Evolutionary conservation across 2,329 filamentous ascomycete genomes (phyloP), one percentile per base, ranked within the genome.

Genomic region (Phialophora tarda): DNA sequence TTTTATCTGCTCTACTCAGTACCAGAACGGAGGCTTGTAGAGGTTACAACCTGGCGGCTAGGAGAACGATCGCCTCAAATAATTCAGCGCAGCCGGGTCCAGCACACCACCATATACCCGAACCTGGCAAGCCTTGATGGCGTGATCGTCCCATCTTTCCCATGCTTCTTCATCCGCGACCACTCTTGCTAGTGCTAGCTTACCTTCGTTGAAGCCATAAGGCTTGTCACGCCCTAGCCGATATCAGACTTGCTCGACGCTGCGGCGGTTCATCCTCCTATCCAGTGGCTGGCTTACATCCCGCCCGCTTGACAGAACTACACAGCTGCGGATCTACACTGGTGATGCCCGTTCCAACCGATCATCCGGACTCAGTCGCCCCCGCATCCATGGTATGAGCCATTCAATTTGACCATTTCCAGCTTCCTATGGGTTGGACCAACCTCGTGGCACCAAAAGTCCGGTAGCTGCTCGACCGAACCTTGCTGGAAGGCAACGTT

Each of bases 121-220:
- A 60, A 60, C 30, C 50, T 26, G 58, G 32, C 58, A 60, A 53
- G 58, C 34, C 48, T 50, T 60, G 44, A 61, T 61, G 47, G 48
- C 30, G 59, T 61, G 48, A 50, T 41, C 24, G 57, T 32, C 28
- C 30, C 57, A 12, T 47, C 7, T 21, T 59, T 24, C 41, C 38
- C 2, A 12, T 21, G 21, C 6, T 48, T n/a, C 57, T n/a, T 50
- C 57, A 10, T 50, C 7, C 11, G 14, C 57, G 23, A 32, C 38
- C 41, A 47, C 44, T 59, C 57, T 50, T 50, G 24, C 23, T 59
- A 14, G 38, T 50, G 24, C 23, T 59, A 14, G 38, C 24, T 21
- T 8, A n/a, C 10, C 48, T 24, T 26, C 24, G 12, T 24, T 51
- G 1, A 51, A 24, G 21, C 48, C 48, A 26, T 23, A 12, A 51